These are phyloP conservation scores for Kluyveromyces sp. DNA, from an alignment of 1,139 yeast genomes.

Conservation along the genomic window DNA sequence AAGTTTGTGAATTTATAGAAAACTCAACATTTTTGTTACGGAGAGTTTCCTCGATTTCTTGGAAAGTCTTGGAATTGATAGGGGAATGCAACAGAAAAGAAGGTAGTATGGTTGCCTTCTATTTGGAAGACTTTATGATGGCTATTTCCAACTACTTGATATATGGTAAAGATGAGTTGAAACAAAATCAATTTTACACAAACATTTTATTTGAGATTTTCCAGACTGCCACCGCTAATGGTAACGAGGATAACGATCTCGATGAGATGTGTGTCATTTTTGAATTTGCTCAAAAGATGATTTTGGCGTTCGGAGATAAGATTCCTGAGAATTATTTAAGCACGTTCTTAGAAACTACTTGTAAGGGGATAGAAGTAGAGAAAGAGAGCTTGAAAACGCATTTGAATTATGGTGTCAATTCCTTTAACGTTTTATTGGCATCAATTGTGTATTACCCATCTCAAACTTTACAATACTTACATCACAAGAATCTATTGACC, in stretches of 20 bases:
- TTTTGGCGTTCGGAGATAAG: slow-evolving; percentile 27
- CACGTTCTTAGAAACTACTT: slow-evolving; percentile 21
- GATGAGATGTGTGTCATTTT: slow-evolving; percentile 29
- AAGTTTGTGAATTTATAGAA: slow-evolving; percentile 77
- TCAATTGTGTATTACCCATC: slow-evolving; percentile 56
- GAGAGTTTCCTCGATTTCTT: slow-evolving; percentile 62
- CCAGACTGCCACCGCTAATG: slow-evolving; percentile 25
- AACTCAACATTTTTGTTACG: slow-evolving; percentile 74
- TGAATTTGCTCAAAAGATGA: slow-evolving; percentile 29
- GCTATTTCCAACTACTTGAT: slow-evolving; percentile 70
- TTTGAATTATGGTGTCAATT: slow-evolving; percentile 44
- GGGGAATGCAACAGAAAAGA: slow-evolving; percentile 47
- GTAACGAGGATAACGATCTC: slow-evolving; percentile 28
- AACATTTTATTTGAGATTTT: slow-evolving; percentile 26
- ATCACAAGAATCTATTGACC: slow-evolving; percentile 38
- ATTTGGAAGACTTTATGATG: slow-evolving; percentile 70
- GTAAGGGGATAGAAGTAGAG: slow-evolving; percentile 25
- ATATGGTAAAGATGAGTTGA: slow-evolving; percentile 55
- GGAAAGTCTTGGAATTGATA: slow-evolving; percentile 60
- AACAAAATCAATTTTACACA: slow-evolving; percentile 28
- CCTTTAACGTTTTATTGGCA: slow-evolving; percentile 61
- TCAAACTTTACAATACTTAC: slow-evolving; percentile 47
- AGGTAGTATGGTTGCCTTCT: slow-evolving; percentile 44
- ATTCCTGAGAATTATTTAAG: slow-evolving; percentile 23
- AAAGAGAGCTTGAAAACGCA: slow-evolving; percentile 28